A percentile compares a stretch with the other conserved stretches of the same genome.
Evolutionary conservation across 768 basidiomycete genomes (phyloP).

Genomic region (Rhodotorula babjevae): DNA sequence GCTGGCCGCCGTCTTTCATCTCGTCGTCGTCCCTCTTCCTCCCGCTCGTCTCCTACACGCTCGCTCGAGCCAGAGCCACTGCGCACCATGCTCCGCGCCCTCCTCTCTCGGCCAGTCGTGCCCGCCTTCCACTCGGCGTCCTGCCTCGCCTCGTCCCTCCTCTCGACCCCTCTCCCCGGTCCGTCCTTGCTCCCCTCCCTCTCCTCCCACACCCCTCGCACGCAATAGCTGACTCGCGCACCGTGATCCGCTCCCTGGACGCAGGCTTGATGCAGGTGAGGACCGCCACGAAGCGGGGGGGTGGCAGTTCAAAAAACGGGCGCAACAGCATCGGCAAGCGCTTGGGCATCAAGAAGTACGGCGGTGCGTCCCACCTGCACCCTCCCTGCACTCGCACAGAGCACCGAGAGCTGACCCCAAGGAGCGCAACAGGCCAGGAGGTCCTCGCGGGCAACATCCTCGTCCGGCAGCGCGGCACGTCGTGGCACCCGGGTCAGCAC

Average conservation of each 20-base stretch:
- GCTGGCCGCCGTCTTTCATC: too few relatives aligned
- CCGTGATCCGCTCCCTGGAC: background rate
- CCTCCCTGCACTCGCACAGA: background rate
- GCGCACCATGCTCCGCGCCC: slow-evolving; percentile 12
- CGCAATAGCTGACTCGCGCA: background rate
- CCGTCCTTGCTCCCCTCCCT: background rate
- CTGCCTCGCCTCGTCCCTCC: slow-evolving; percentile 19
- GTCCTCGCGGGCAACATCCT: slow-evolving; percentile 95
- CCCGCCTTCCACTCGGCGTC: slow-evolving; percentile 28
- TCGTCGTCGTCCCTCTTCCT: background rate
- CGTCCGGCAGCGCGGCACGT: slow-evolving; percentile 84
- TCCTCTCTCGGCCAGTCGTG: slow-evolving; percentile 13
- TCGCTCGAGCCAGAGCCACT: background rate
- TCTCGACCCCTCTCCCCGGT: slow-evolving; percentile 21
- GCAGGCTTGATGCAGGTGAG: background rate
- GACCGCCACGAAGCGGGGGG: slow-evolving; percentile 84
- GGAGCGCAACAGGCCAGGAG: slow-evolving; percentile 63
- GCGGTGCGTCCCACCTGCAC: slow-evolving; percentile 56
- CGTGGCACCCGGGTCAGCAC: slow-evolving; percentile 93
- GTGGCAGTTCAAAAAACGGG: slow-evolving; percentile 88
- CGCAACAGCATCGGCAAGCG: slow-evolving; percentile 89
- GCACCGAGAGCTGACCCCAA: background rate
- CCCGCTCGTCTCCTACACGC: too few relatives aligned
- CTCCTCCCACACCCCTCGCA: background rate
- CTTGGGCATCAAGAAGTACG: slow-evolving; percentile 92